phyloP scores from a whole-genome alignment of 1,284 basidiomycete species.

The Papiliotrema laurentii region DNA sequence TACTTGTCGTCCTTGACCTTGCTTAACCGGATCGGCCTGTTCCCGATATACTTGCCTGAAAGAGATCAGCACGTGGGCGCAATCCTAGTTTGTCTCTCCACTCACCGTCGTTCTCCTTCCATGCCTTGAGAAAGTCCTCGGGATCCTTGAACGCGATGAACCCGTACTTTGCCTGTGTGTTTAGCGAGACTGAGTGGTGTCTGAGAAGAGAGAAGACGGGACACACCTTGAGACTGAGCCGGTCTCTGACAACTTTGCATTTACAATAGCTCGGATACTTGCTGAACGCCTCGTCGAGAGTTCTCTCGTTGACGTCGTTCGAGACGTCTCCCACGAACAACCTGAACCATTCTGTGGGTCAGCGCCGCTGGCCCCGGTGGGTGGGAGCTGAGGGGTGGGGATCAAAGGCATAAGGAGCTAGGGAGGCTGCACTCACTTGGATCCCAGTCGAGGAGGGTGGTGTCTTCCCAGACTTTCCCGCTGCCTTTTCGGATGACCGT shows the following conservation, averaged over 20 bases:
- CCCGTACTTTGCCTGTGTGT: slow-evolving; percentile 79
- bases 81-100: too few species aligned
- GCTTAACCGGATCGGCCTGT: slow-evolving; percentile 82
- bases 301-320: slow-evolving; percentile 95
- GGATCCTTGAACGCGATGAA: slow-evolving; percentile 98
- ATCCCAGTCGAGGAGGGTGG: slow-evolving; percentile 95
- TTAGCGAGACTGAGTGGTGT: neutral
- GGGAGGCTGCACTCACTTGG: slow-evolving; percentile 61
- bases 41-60: slow-evolving; percentile 92
- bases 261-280: slow-evolving; percentile 90
- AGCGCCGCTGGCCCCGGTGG: slow-evolving; percentile 3
- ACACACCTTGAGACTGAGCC: slow-evolving; percentile 76
- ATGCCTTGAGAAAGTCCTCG: slow-evolving; percentile 95
- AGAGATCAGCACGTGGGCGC: slow-evolving; percentile 4
- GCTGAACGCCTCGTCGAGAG: slow-evolving; percentile 84
- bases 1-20: slow-evolving; percentile 87
- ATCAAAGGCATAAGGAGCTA: neutral
- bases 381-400: neutral
- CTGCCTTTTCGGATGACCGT: slow-evolving; percentile 93
- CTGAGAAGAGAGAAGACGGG: neutral
- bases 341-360: slow-evolving; percentile 80
- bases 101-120: slow-evolving; percentile 99
- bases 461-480: slow-evolving; percentile 97
- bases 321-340: slow-evolving; percentile 97
- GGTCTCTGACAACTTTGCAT: slow-evolving; percentile 89